These are phyloP conservation scores for Ustilago loliicola DNA, from an alignment of 1,284 basidiomycete genomes.

Conservation along the genomic window DNA sequence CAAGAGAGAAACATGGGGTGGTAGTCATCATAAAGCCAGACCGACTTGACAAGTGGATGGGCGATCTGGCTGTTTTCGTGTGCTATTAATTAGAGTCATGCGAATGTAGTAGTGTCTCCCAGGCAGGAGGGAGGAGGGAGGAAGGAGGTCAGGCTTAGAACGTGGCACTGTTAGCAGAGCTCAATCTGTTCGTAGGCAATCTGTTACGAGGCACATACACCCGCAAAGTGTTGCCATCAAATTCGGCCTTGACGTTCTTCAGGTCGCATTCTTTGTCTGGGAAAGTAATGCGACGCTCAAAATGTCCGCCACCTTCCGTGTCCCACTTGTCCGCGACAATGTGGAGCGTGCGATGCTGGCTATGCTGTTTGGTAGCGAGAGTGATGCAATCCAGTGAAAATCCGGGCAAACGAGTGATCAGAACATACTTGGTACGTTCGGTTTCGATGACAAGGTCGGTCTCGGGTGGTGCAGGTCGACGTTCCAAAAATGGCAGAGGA, in stretches of 20 bases:
- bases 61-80: neutral
- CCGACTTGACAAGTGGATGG: too few relatives aligned
- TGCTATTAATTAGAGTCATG: conserved; percentile 62
- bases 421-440: conserved; percentile 37
- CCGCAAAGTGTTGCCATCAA: conserved; percentile 52
- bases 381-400: conserved; percentile 65
- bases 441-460: conserved; percentile 58
- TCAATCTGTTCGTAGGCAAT: conserved; percentile 12
- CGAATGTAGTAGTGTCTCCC: neutral
- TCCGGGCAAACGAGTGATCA: conserved; percentile 58
- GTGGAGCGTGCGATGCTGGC: conserved; percentile 61
- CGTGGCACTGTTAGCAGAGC: conserved; percentile 47
- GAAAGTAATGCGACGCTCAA: conserved; percentile 66
- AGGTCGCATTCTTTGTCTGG: conserved; percentile 58
- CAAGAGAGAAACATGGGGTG: neutral
- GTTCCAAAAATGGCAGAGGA: conserved; percentile 57
- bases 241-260: conserved; percentile 53
- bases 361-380: conserved; percentile 61
- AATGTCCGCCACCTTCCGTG: conserved; percentile 54
- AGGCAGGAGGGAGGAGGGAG: neutral
- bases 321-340: conserved; percentile 67
- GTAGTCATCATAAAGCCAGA: neutral
- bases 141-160: conserved; percentile 73
- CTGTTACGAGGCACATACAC: conserved; percentile 47
- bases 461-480: conserved; percentile 57